Conservation (phyloP, 768 basidiomycete species). For the Agrocybe praecox region DNA sequence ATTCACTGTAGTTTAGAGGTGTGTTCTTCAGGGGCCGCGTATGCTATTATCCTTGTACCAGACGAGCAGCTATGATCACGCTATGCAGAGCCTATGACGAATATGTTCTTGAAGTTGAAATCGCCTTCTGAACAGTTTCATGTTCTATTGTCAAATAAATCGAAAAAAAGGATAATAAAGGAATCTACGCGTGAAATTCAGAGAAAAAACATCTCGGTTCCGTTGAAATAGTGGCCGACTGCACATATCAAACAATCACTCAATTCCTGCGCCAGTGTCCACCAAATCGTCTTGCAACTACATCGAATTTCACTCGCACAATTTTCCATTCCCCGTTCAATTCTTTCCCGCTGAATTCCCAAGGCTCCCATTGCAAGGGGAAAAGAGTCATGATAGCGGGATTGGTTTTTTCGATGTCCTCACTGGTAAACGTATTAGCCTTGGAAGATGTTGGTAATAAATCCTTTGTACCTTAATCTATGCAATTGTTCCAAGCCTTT, state of each 20-base stretch:
- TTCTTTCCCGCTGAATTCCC: no score
- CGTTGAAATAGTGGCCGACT: neutral
- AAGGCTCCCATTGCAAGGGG: no score
- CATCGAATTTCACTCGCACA: no score
- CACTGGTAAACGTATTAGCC: no score
- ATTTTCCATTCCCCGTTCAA: no score
- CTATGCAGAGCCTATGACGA: neutral
- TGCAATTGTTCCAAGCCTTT: neutral
- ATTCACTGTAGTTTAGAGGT: conserved; percentile 12
- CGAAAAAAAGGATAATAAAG: neutral
- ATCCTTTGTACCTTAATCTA: neutral
- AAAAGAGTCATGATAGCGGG: no score
- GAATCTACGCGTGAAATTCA: neutral
- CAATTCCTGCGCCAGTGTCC: no score
- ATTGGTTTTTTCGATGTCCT: no score
- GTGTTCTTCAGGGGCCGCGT: conserved; percentile 1
- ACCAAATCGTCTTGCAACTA: no score
- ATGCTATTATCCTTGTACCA: conserved; percentile 4
- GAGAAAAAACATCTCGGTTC: no score
- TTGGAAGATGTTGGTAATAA: no score
- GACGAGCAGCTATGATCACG: neutral
- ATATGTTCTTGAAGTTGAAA: neutral
- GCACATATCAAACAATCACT: no score
- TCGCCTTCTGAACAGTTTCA: neutral
- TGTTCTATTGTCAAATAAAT: neutral